These are phyloP conservation scores for Calonectria henricotiae DNA, from an alignment of 2,329 filamentous ascomycete species.

Conservation along the genomic window DNA sequence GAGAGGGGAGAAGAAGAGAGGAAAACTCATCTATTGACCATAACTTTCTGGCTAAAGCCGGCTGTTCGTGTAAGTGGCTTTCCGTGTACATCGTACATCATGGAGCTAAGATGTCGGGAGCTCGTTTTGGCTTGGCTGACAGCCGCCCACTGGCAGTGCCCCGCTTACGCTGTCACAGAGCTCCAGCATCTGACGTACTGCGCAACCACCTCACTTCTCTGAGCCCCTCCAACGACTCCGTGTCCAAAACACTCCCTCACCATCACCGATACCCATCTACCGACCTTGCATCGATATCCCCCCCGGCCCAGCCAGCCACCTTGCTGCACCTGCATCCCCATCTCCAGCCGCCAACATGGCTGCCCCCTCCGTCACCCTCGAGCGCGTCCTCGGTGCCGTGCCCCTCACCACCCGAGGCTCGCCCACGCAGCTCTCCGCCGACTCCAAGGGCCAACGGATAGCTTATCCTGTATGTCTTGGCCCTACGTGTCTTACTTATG, in stretches of 20 bases:
- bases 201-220: slow-evolving; percentile 2
- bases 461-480: slow-evolving; percentile 84
- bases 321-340: slow-evolving; percentile 14
- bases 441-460: slow-evolving; percentile 91
- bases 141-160: slow-evolving; percentile 16
- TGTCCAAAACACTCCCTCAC: slow-evolving; percentile 22
- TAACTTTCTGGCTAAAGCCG: neutral
- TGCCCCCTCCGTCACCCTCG: slow-evolving; percentile 68
- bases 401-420: slow-evolving; percentile 89
- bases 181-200: slow-evolving; percentile 37
- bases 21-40: neutral
- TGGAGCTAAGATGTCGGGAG: slow-evolving; percentile 22
- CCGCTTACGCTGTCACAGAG: slow-evolving; percentile 31
- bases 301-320: slow-evolving; percentile 11
- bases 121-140: slow-evolving; percentile 7
- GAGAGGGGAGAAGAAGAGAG: neutral
- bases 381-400: slow-evolving; percentile 86
- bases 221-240: slow-evolving; percentile 37
- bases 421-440: slow-evolving; percentile 89
- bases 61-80: slow-evolving; percentile 18
- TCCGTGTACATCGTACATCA: neutral
- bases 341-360: slow-evolving; percentile 52
- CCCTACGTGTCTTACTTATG: slow-evolving; percentile 4
- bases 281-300: slow-evolving; percentile 12
- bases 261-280: slow-evolving; percentile 17